Base-by-base conservation (phyloP, 345 rosid species). In the Gossypium bickii region DNA sequence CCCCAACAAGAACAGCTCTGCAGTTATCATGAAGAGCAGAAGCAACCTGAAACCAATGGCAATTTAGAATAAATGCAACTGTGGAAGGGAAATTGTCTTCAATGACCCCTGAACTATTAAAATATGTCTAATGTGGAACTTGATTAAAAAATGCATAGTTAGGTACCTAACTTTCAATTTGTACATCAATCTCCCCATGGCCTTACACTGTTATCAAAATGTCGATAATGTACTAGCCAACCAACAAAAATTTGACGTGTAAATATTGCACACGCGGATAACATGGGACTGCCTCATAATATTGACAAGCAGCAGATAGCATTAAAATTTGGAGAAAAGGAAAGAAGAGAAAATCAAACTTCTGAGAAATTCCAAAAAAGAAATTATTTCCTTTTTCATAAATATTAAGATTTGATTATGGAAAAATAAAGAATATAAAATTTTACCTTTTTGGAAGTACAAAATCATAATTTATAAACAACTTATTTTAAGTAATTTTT, bases 21-120 rank as follows among this genome's bases (percentile, higher is more conserved):
- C 98, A 94, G 80, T 94, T 94, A 85, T 94, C 98, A 81, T 92
- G 97, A 75, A 94, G 97, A 49, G 98, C 97, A 79, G 98, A 92
- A 58, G 97, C 98, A 74, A 92, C 98, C 97, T 94, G 86, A 76
- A 79, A 56, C 47, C 51, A 81, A 76, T 22, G 18, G 51, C 43
- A 38, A 64, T 66, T 71, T 51, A 52, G 16, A 17, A 76, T 41
- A 24, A 71, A 65, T 47, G 52, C 41, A 76, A 48, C 38, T 25
- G 9, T 59, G 34, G 12, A 58, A 59, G 27, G 38, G 63, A 59
- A 24, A 24, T 20, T 58, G 62, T 58, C 62, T 9, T 22, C 29
- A 22, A 58, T 29, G 18, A 1, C 5, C 34, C 38, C 63, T 59
- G 63, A 59, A 25, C 16, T 59, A 10, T 24, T 24, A 59, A 34